Evolutionary conservation across 371 early-diverging fungal genomes (phyloP).

Genomic region (Apophysomyces sp.): DNA sequence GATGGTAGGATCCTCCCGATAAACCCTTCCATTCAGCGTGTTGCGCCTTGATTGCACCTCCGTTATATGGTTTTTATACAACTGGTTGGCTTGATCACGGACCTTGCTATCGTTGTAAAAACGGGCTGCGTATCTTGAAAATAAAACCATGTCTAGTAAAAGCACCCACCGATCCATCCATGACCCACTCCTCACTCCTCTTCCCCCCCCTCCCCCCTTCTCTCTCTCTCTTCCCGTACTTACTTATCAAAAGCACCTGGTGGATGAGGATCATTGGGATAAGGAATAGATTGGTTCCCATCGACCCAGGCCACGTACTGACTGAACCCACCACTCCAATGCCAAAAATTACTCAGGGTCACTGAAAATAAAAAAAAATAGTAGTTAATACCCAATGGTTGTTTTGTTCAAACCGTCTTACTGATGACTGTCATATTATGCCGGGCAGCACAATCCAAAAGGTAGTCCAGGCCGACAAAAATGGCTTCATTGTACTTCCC

Average conservation of each 20-base stretch:
- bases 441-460: conserved; percentile 46
- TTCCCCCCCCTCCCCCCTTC: neutral
- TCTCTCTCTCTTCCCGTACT: neutral
- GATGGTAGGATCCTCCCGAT: conserved; percentile 39
- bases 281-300: conserved; percentile 38
- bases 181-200: neutral
- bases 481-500: conserved; percentile 55
- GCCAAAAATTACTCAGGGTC: conserved; percentile 60
- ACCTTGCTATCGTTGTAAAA: conserved; percentile 44
- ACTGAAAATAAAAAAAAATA: conserved; percentile 18
- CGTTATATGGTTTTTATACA: conserved; percentile 38
- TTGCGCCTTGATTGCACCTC: conserved; percentile 31
- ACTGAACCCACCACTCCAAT: conserved; percentile 64
- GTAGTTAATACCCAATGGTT: neutral
- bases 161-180: neutral
- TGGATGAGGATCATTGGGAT: conserved; percentile 30
- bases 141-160: neutral
- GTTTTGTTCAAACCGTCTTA: conserved; percentile 14
- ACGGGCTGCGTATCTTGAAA: conserved; percentile 8
- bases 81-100: conserved; percentile 13
- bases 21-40: conserved; percentile 35
- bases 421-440: conserved; percentile 53
- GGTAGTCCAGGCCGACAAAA: conserved; percentile 52
- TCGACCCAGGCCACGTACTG: conserved; percentile 60
- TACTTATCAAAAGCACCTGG: conserved; percentile 23